These are phyloP conservation scores for Sarcodon sp. DNA, from an alignment of 768 basidiomycete species.

Conservation along the genomic window DNA sequence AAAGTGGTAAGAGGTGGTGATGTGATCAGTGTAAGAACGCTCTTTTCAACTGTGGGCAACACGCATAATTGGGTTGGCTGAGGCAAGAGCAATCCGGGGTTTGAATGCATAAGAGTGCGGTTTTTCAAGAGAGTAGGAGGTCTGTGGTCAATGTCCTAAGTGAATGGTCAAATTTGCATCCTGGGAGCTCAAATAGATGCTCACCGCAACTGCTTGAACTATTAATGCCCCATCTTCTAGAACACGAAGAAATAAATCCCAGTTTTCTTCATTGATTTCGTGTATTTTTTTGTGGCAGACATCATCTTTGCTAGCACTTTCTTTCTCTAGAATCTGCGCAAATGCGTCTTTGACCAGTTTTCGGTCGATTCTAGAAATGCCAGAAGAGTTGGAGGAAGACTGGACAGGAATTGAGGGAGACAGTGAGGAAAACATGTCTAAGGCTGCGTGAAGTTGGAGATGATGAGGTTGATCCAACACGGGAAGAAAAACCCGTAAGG, in stretches of 20 bases:
- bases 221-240: slow-evolving; percentile 63
- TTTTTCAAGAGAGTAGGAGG: slow-evolving; percentile 76
- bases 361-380: slow-evolving; percentile 60
- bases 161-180: neutral
- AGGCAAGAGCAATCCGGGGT: slow-evolving; percentile 31
- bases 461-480: slow-evolving; percentile 78
- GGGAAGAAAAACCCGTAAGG: slow-evolving; percentile 75
- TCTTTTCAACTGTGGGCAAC: slow-evolving; percentile 30
- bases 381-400: slow-evolving; percentile 19
- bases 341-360: slow-evolving; percentile 40
- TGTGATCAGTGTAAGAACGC: slow-evolving; percentile 42
- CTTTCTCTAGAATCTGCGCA: slow-evolving; percentile 23
- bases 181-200: slow-evolving; percentile 14
- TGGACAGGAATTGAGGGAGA: slow-evolving; percentile 21
- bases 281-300: slow-evolving; percentile 32
- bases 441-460: slow-evolving; percentile 71
- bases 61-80: slow-evolving; percentile 40
- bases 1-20: slow-evolving; percentile 55
- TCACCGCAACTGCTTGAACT: slow-evolving; percentile 60
- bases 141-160: slow-evolving; percentile 76
- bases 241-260: slow-evolving; percentile 71
- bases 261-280: slow-evolving; percentile 58
- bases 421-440: slow-evolving; percentile 61
- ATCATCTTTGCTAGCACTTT: slow-evolving; percentile 24
- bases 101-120: slow-evolving; percentile 58